Conservation (phyloP, 225 moss, liverwort and hornwort species). For the Polytrichum commune region DNA sequence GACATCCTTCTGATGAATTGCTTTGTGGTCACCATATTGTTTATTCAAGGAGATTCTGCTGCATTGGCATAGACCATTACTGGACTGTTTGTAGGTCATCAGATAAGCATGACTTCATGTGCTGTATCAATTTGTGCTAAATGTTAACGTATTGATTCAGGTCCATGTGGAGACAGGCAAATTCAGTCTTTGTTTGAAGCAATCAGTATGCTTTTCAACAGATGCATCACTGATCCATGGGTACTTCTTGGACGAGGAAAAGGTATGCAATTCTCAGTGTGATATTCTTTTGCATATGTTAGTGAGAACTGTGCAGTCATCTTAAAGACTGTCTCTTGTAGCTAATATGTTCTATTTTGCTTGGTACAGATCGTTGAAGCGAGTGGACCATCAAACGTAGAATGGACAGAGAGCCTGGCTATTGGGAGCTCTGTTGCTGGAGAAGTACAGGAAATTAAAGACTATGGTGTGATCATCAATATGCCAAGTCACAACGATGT, state of each 20-base stretch:
- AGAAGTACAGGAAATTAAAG: conserved; percentile 87
- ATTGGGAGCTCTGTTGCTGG: conserved; percentile 73
- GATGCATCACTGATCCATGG: conserved; percentile 72
- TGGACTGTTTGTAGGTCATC: too few species aligned
- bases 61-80: too few species aligned
- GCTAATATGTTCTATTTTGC: background rate
- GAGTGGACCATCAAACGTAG: conserved; percentile 49
- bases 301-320: too few species aligned
- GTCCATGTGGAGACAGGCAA: conserved; percentile 73
- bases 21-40: too few species aligned
- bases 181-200: conserved; percentile 76
- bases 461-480: conserved; percentile 90
- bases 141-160: conserved; percentile 26
- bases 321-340: too few species aligned
- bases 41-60: too few species aligned
- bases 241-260: conserved; percentile 84
- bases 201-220: conserved; percentile 86
- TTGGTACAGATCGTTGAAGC: conserved; percentile 34
- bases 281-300: too few species aligned
- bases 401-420: conserved; percentile 68
- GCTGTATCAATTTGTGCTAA: background rate
- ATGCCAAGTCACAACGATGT: conserved; percentile 63
- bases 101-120: too few species aligned
- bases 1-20: too few species aligned
- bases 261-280: conserved; percentile 32